Percentiles rank a stretch among this genome's conserved stretches.
phyloP scores from a whole-genome alignment of 106 monocot species.

The Alisma plantagoaquatica region DNA sequence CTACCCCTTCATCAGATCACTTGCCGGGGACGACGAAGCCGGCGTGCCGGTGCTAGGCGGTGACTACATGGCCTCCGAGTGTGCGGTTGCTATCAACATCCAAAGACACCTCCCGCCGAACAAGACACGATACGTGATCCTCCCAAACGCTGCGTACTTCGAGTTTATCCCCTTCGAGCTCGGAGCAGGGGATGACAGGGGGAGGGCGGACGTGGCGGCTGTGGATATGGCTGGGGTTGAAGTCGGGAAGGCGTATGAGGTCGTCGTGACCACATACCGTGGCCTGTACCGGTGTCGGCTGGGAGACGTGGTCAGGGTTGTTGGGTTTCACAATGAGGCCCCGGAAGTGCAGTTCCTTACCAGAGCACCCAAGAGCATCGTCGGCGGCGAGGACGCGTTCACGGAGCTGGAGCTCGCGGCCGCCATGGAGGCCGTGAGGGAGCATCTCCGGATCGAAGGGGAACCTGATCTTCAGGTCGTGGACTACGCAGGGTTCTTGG shows the following conservation, averaged over 20 bases:
- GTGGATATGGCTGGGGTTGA: constrained; percentile 28
- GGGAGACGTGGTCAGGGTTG: constrained; percentile 43
- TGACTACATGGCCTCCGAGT: constrained; percentile 74
- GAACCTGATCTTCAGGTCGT: neutral
- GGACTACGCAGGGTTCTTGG: constrained; percentile 2
- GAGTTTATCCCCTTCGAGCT: constrained; percentile 29
- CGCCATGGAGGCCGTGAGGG: neutral
- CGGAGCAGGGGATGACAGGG: neutral
- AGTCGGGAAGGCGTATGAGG: constrained; percentile 30
- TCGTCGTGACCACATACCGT: constrained; percentile 31
- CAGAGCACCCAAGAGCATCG: constrained; percentile 1
- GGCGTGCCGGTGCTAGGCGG: constrained; percentile 41
- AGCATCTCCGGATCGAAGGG: neutral
- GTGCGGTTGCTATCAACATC: constrained; percentile 62
- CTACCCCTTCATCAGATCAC: constrained; percentile 13
- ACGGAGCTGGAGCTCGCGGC: neutral
- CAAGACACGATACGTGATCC: constrained; percentile 42
- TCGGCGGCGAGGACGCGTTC: constrained; percentile 40
- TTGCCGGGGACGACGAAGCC: constrained; percentile 23
- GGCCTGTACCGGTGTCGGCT: constrained; percentile 53
- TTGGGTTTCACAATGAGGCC: constrained; percentile 43
- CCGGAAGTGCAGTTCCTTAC: constrained; percentile 39
- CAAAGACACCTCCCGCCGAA: constrained; percentile 30
- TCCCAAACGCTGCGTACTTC: constrained; percentile 63
- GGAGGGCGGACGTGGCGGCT: constrained; percentile 4